phyloP scores from a whole-genome alignment of 2,329 filamentous ascomycete species.

The Talaromyces sp. region DNA sequence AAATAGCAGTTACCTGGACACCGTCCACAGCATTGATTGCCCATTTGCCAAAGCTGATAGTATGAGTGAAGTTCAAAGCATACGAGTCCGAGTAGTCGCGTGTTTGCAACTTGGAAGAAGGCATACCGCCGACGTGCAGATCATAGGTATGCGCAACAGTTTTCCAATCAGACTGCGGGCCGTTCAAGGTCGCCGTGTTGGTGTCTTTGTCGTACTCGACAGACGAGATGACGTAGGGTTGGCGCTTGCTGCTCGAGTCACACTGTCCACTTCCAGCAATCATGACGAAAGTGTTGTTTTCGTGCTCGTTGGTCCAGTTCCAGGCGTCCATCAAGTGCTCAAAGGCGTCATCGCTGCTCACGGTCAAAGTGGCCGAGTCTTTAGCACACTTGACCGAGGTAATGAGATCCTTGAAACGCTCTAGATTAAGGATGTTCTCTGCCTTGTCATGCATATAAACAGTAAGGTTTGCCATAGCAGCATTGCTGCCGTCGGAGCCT shows the following conservation, averaged over 20 bases:
- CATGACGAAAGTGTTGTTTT: constrained; percentile 15
- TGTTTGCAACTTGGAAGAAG: background rate
- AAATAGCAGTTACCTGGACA: constrained; percentile 12
- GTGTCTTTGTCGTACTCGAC: constrained; percentile 14
- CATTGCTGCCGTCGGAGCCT: background rate
- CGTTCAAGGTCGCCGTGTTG: constrained; percentile 14
- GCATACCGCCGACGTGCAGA: constrained; percentile 9
- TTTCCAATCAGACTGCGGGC: constrained; percentile 16
- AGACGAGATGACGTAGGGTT: constrained; percentile 17
- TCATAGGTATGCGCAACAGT: constrained; percentile 16
- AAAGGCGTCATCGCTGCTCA: background rate
- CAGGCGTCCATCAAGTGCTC: constrained; percentile 8
- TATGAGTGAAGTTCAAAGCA: constrained; percentile 14
- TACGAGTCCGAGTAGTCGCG: background rate
- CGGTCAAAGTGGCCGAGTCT: background rate
- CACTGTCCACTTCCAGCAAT: constrained; percentile 18
- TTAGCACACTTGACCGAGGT: constrained; percentile 2
- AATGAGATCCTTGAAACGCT: background rate
- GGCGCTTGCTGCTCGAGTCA: constrained; percentile 16
- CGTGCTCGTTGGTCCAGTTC: constrained; percentile 17
- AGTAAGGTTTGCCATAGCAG: constrained; percentile 5
- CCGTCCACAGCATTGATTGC: constrained; percentile 8
- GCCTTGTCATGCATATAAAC: background rate
- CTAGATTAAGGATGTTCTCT: constrained; percentile 5
- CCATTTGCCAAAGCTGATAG: constrained; percentile 13